Conservation (phyloP, 352 stramenopile genomes). For the Bremia lactucae region DNA sequence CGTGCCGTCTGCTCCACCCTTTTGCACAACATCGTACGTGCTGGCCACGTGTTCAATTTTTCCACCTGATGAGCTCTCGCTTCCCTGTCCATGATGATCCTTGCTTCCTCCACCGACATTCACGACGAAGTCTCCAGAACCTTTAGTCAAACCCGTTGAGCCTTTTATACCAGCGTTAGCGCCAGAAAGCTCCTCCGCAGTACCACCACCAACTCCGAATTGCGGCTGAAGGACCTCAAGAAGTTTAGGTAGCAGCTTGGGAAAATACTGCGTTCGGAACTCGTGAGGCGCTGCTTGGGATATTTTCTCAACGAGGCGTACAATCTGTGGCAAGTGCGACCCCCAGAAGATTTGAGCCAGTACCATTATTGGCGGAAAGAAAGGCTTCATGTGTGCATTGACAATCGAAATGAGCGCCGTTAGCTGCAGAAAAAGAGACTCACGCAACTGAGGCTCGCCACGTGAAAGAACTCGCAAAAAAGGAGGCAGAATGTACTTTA, state of each 20-base stretch:
- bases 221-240: conserved; percentile 77
- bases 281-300: conserved; percentile 58
- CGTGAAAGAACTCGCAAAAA: conserved; percentile 90
- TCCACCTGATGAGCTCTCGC: conserved; percentile 3
- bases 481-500: conserved; percentile 95
- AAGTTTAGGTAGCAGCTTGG: conserved; percentile 80
- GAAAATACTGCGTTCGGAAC: conserved; percentile 83
- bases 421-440: conserved; percentile 95
- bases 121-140: conserved; percentile 9
- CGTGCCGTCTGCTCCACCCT: conserved; percentile 10
- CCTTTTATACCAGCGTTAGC: conserved; percentile 14
- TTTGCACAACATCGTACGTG: conserved; percentile 24
- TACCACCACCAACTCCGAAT: conserved; percentile 61
- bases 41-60: conserved; percentile 13
- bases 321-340: conserved; percentile 92
- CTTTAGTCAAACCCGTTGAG: conserved; percentile 2
- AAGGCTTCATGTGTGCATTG: conserved; percentile 91
- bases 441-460: conserved; percentile 87
- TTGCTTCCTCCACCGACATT: conserved; percentile 6
- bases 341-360: conserved; percentile 94
- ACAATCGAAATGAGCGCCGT: conserved; percentile 94
- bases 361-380: conserved; percentile 94
- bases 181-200: conserved; percentile 23
- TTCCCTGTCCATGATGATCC: conserved; percentile 10
- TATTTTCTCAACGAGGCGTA: conserved; percentile 91